Conservation (phyloP, 2,329 filamentous ascomycete genomes). For the Coniochaeta ligniaria region DNA sequence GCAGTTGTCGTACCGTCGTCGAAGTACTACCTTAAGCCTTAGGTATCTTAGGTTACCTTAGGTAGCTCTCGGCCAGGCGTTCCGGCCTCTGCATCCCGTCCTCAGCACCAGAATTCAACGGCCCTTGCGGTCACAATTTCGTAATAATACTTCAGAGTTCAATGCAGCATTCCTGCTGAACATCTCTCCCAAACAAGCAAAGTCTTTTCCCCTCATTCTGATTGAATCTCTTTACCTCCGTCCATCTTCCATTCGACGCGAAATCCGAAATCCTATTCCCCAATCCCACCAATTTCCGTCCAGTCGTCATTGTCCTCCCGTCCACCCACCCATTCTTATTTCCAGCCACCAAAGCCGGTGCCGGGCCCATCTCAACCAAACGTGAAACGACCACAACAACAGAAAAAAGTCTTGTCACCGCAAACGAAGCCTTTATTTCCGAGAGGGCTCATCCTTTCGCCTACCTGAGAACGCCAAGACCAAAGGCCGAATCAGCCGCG, state of each 20-base stretch:
- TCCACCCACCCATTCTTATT: not conserved
- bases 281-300: not conserved
- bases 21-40: no score
- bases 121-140: not conserved
- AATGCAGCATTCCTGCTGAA: not conserved
- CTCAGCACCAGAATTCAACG: not conserved
- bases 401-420: not conserved
- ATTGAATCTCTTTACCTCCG: not conserved
- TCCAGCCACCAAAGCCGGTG: conserved; percentile 1
- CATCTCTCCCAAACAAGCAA: not conserved
- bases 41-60: no score
- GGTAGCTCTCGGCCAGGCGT: not conserved
- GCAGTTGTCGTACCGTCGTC: no score
- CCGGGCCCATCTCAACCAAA: not conserved
- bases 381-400: not conserved
- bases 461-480: not conserved
- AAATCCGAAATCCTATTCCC: not conserved
- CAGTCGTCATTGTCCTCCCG: not conserved
- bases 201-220: not conserved
- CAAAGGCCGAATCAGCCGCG: not conserved
- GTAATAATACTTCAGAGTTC: not conserved
- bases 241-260: not conserved
- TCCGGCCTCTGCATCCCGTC: not conserved
- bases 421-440: not conserved
- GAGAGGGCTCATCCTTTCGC: not conserved